These are phyloP conservation scores for Chlamydomonas incerta DNA, from an alignment of 139 green algal species.

Conservation along the genomic window DNA sequence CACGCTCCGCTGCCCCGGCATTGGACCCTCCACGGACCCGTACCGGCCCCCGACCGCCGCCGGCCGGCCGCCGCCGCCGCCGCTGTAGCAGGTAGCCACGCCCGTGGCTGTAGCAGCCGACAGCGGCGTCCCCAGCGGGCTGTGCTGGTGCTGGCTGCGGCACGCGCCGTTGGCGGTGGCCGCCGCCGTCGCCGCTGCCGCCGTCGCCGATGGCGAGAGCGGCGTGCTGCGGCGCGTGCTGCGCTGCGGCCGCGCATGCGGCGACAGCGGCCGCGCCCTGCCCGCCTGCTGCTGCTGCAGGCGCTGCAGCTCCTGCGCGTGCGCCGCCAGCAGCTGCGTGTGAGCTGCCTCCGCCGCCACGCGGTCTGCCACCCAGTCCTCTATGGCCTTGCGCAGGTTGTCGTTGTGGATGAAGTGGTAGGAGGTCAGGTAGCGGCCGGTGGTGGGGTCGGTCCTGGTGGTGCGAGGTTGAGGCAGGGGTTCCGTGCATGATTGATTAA, in stretches of 20 bases:
- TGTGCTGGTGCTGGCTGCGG: neutral
- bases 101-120: neutral
- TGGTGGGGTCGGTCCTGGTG: conserved; percentile 31
- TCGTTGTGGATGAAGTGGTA: conserved; percentile 48
- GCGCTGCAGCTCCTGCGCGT: neutral
- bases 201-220: neutral
- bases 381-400: conserved; percentile 41
- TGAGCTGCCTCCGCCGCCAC: neutral
- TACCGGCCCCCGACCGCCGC: neutral
- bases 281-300: neutral
- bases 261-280: neutral
- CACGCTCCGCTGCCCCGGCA: conserved; percentile 22
- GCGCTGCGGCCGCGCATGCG: neutral
- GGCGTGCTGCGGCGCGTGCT: neutral
- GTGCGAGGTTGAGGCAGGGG: too few relatives aligned
- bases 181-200: neutral
- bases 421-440: conserved; percentile 21
- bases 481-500: too few relatives aligned
- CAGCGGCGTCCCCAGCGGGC: too few relatives aligned
- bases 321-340: neutral
- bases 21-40: neutral
- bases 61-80: neutral
- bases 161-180: neutral
- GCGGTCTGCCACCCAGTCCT: conserved; percentile 18
- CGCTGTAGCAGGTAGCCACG: neutral